Conservation (phyloP, 768 basidiomycete genomes). For the Hebeloma cylindrosporum region DNA sequence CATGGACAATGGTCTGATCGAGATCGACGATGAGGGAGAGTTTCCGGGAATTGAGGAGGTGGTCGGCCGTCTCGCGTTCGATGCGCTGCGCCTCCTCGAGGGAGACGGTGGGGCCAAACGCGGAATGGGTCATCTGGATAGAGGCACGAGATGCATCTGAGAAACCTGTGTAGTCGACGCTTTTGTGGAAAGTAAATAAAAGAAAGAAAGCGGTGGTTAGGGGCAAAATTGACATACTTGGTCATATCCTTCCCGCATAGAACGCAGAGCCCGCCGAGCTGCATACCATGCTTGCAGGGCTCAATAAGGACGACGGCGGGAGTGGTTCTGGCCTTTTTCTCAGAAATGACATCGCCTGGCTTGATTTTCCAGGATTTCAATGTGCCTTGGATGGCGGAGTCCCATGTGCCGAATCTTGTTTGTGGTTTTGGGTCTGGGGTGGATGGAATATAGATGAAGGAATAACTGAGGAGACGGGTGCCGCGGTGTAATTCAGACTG, state of each 20-base stretch:
- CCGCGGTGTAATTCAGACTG: conserved; percentile 60
- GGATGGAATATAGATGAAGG: conserved; percentile 61
- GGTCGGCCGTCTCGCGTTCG: conserved; percentile 78
- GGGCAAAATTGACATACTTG: conserved; percentile 50
- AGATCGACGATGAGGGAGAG: conserved; percentile 97
- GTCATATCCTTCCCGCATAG: conserved; percentile 96
- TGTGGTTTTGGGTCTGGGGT: conserved; percentile 51
- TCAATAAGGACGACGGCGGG: conserved; percentile 72
- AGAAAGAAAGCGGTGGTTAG: conserved; percentile 11
- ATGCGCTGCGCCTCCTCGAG: conserved; percentile 89
- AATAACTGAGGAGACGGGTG: conserved; percentile 79
- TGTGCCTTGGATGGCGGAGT: conserved; percentile 79
- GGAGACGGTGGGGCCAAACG: conserved; percentile 88
- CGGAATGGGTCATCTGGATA: conserved; percentile 94
- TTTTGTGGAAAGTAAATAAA: conserved; percentile 21
- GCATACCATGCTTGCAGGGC: conserved; percentile 96
- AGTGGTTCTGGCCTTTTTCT: conserved; percentile 55
- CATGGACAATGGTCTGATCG: conserved; percentile 98
- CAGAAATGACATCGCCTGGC: conserved; percentile 62
- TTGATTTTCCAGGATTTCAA: conserved; percentile 71
- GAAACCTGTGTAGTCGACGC: conserved; percentile 86
- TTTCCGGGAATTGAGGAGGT: conserved; percentile 71
- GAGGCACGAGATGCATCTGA: conserved; percentile 83
- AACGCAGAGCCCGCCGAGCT: conserved; percentile 89
- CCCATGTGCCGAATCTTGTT: conserved; percentile 87